Evolutionary conservation across 768 basidiomycete genomes (phyloP).

Genomic region (Russula virescens): DNA sequence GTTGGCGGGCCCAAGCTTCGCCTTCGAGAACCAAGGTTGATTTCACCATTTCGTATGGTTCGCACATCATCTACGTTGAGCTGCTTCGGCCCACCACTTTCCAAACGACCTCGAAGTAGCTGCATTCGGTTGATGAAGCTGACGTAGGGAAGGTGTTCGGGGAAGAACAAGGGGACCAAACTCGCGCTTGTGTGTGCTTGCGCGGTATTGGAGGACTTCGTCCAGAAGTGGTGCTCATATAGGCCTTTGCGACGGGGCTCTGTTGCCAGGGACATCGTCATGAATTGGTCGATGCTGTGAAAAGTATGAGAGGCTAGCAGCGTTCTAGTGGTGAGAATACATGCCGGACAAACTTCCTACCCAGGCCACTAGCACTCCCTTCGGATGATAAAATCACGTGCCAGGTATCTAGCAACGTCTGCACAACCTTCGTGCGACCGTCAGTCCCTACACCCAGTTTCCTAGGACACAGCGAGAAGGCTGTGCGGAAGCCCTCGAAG

Average conservation of each 20-base stretch:
- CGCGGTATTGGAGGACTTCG: slow-evolving; percentile 31
- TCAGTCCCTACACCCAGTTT: slow-evolving; percentile 14
- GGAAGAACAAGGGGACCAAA: slow-evolving; percentile 65
- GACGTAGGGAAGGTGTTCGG: slow-evolving; percentile 64
- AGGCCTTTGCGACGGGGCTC: slow-evolving; percentile 69
- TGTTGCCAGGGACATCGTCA: slow-evolving; percentile 67
- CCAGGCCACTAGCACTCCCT: slow-evolving; percentile 37
- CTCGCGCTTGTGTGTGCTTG: slow-evolving; percentile 32
- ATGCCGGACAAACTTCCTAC: slow-evolving; percentile 60
- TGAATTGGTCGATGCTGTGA: slow-evolving; percentile 66
- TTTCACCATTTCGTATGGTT: slow-evolving; percentile 48
- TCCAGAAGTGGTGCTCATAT: slow-evolving; percentile 77
- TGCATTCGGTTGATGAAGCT: slow-evolving; percentile 62
- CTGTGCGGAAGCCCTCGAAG: slow-evolving; percentile 24
- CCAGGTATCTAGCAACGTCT: slow-evolving; percentile 54
- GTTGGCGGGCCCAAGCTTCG: slow-evolving; percentile 31
- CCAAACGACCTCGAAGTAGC: slow-evolving; percentile 60
- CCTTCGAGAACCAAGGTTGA: slow-evolving; percentile 35
- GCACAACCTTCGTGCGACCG: slow-evolving; percentile 34
- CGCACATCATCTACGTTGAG: slow-evolving; percentile 53
- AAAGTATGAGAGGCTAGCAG: slow-evolving; percentile 11
- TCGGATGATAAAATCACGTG: slow-evolving; percentile 38
- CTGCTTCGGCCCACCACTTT: slow-evolving; percentile 45
- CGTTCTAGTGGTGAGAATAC: slow-evolving; percentile 26
- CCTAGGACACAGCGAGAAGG: slow-evolving; percentile 23